Evolutionary conservation across 495 filamentous ascomycete species (phyloP), one percentile per base, ranked within the genome.

Genomic region (Talaromyces thailandensis): DNA sequence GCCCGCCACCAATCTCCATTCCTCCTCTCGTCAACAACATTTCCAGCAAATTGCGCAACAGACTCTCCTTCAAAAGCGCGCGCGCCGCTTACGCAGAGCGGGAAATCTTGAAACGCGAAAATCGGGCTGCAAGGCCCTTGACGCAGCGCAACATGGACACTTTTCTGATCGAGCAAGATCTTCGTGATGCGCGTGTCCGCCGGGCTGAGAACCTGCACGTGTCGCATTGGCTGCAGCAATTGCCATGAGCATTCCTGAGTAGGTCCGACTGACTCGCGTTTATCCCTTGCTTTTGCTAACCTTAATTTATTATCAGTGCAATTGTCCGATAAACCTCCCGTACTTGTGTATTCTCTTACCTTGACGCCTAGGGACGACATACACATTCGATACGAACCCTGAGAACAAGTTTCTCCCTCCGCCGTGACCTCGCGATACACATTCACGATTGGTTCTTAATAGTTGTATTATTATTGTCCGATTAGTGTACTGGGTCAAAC

Each of bases 151-250:
- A 81, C 59, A 67, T 81, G 62, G 74, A 79, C 50, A 76, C 68
- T n/a, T 71, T 81, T 37, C 67, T 78, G 51, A 73, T 71, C 1
- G 68, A 73, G 24, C 78, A 79, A 64, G 65, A 71, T 66, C 67
- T 68, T 58, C 68, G 79, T 12, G 67, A 89, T 81, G 88, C 86
- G 80, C 65, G 80, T 75, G 48, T 88, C 82, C 63, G 81, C 64
- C 64, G 76, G 80, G 64, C 74, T 67, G 61, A 83, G 79, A 73
- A 88, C 76, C 58, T 89, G 81, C 79, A 84, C 71, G 67, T 92
- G 82, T 72, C 84, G 75, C 72, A 87, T 83, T 79, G 89, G 89
- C 69, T 91, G 79, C 76, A 83, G 76, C 68, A 83, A 75, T 48
- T 88, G 82, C 69, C 78, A 78, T 73, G 57, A 18, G 29, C 24